A percentile compares a stretch with the other conserved stretches of the same genome.
Conservation (phyloP, 1,284 basidiomycete genomes). For the Sanguinoderma infundibulare region DNA sequence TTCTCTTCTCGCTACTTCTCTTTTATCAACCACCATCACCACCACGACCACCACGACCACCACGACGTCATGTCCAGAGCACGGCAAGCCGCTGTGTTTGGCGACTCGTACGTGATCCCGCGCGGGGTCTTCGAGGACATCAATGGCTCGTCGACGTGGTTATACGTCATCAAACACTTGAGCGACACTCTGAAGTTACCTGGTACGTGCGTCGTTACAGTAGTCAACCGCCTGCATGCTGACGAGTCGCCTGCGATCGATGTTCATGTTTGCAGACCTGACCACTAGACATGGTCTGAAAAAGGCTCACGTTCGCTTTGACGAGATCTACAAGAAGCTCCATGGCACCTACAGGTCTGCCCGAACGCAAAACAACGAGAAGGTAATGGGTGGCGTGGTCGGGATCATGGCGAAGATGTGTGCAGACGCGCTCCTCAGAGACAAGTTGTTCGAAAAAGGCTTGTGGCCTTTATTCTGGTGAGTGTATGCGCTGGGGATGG, state of each 20-base stretch:
- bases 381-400: conserved; percentile 50
- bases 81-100: neutral
- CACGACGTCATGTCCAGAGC: neutral
- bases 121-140: conserved; percentile 1
- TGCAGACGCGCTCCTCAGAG: conserved; percentile 55
- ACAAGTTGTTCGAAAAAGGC: conserved; percentile 60
- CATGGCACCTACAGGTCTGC: conserved; percentile 34
- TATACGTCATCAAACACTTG: conserved; percentile 34
- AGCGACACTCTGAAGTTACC: conserved; percentile 54
- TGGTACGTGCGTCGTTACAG: too few species aligned
- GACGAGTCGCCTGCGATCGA: neutral
- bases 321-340: conserved; percentile 49
- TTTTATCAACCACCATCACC: neutral
- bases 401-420: conserved; percentile 66
- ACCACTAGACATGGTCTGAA: conserved; percentile 58
- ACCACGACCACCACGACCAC: too few species aligned
- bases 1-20: neutral
- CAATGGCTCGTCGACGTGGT: conserved; percentile 1
- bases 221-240: too few species aligned
- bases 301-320: conserved; percentile 58
- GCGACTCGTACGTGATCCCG: neutral
- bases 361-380: conserved; percentile 18
- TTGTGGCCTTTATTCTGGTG: conserved; percentile 1
- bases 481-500: neutral
- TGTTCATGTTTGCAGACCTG: conserved; percentile 52